Base-by-base conservation (phyloP, 2,329 filamentous ascomycete species). In the Phaeosphaeria sp. region DNA sequence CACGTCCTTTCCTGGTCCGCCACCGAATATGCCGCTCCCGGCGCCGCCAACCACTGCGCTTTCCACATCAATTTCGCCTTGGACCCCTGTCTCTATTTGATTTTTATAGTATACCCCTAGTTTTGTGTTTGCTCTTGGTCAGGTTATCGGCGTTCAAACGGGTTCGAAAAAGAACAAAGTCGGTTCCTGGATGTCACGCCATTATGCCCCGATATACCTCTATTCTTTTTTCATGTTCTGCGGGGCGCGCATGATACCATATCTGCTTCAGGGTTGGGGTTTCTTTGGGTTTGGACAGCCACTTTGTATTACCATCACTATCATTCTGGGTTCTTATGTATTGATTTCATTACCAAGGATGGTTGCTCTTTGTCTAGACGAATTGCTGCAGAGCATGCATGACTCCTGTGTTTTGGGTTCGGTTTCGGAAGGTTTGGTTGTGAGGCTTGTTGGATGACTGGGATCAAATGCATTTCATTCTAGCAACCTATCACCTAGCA, bases 1-100 rank as follows among this genome's bases (percentile, higher is more conserved):
- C 21, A 20, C 44, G 22, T 10, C 36, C n/a, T 23, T 7, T 20
- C 23, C 49, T 52, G 36, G 23, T 7, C 36, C 49, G 22, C 25
- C 42, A 10, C 39, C 42, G 9, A 33, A 20, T n/a, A 33, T 46
- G 23, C 39, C 47, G 18, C 30, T 50, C 2, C 47, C 47, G 7
- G 36, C 56, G 7, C 54, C 56, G 11, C 64, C 67, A 10, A 64
- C 61, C 23, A 56, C 18, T 21, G 51, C 56, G 53, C 57, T 48
- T 17, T 51, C 63, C 10, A 58, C 60, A 23, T 55, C 52, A 2
- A 59, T 54, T 18, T 27, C 59, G 43, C 58, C 58, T 10, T 55
- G 53, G 20, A 56, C 55, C 25, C 4, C 25, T 27, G 44, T 54
- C 49, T 49, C 44, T n/a, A 10, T 27, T 30, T 49, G 20, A 33